Evolutionary conservation across 1,284 basidiomycete species (phyloP).

Genomic region (Entoloma clypeatum): DNA sequence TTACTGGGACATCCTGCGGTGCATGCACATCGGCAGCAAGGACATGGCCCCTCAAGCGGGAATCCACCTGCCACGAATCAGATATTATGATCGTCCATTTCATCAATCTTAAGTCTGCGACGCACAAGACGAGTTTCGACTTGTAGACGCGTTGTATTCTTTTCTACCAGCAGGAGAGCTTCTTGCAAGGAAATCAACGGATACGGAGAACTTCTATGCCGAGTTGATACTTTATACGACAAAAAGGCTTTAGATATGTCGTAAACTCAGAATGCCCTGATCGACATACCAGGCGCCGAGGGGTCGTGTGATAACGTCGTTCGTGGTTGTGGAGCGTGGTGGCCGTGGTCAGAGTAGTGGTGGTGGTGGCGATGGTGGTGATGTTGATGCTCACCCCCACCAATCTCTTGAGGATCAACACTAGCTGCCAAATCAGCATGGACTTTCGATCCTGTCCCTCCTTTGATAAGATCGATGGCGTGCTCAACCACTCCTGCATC

Average conservation of each 20-base stretch:
- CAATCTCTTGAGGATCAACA: constrained; percentile 6
- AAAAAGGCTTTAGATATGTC: constrained; percentile 1
- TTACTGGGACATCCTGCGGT: constrained; percentile 56
- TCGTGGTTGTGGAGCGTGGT: constrained; percentile 45
- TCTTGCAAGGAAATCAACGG: constrained; percentile 64
- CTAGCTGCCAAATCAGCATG: constrained; percentile 42
- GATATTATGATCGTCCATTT: constrained; percentile 6
- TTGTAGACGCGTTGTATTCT: constrained; percentile 44
- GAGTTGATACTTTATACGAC: constrained; percentile 48
- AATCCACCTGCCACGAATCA: constrained; percentile 43
- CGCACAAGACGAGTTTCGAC: constrained; percentile 37
- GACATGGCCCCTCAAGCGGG: constrained; percentile 58
- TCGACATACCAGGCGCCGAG: constrained; percentile 51
- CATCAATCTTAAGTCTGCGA: constrained; percentile 2
- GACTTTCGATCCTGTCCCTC: constrained; percentile 60
- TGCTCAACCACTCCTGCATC: constrained; percentile 56
- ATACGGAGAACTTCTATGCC: constrained; percentile 75
- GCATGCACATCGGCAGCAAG: constrained; percentile 75
- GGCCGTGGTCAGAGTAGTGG: constrained; percentile 41
- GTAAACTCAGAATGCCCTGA: constrained; percentile 8
- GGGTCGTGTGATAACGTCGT: constrained; percentile 67
- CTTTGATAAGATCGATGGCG: constrained; percentile 72
- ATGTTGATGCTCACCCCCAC: constrained; percentile 22
- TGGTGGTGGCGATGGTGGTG: constrained; percentile 40
- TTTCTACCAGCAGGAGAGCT: constrained; percentile 57